Evolutionary conservation across 352 stramenopile genomes (phyloP), one percentile per base, ranked within the genome.

Genomic region (Globisporangium cylindrosporum): DNA sequence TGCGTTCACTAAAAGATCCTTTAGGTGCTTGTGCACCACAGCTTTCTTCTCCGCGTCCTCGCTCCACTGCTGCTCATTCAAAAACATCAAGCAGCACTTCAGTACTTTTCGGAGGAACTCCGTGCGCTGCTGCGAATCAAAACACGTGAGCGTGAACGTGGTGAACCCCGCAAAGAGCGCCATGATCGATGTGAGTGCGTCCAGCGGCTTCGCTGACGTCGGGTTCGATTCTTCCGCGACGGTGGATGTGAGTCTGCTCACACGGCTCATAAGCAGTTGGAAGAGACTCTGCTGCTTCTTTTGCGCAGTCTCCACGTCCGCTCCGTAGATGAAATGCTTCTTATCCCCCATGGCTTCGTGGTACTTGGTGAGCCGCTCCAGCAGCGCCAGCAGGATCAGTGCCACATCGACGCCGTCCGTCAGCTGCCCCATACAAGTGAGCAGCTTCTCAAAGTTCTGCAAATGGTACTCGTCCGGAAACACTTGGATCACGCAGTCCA

Each of bases 381-480:
- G 92, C 43, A 99, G 79, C 15, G 88, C 89, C 54, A 97, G 83
- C 38, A 99, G 75, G 22, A 99, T 95, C 22, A 86, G 83, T 1
- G 92, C 79, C 69, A 86, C 80, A 68, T 98, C 97, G 4, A 99
- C 97, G 64, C 92, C 90, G 41, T 95, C 76, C 22, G 97, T 87
- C 10, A 99, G 80, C 58, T 92, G 81, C 22, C 82, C 82, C 68
- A 98, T 89, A 0, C 92, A 78, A 5, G 74, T 70, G 10, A 99
- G 76, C 29, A 99, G 86, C 49, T 84, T 78, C 1, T 92, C 84
- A 27, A 99, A 81, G n/a, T 97, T 99, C 48, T 94, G 84, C 25
- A 99, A 75, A 66, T 99, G 97, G 83, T 98, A 99, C 56, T 99
- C 97, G 73, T 99, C 94, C 0, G 97, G 97, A 68, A 99, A 99